Percentiles rank a stretch among this genome's conserved stretches.
Evolutionary conservation across 768 basidiomycete species (phyloP).

Genomic region (Hemileccinum rubropunctum): DNA sequence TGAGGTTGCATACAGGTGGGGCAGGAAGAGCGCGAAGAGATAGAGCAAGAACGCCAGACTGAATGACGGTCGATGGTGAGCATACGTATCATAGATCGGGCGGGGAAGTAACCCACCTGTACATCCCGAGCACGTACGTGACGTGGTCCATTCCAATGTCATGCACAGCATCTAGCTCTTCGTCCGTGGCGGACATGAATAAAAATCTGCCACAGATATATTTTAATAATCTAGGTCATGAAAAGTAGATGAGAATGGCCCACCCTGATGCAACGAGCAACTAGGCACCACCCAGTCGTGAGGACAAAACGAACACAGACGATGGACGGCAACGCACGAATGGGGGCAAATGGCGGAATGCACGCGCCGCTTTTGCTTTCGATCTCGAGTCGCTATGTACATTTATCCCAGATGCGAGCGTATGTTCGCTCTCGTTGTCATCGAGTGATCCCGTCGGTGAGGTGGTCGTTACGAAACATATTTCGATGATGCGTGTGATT

Average conservation of each 20-base stretch:
- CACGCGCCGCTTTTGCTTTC: conserved; percentile 42
- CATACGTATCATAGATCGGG: not conserved
- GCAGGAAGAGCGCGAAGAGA: conserved; percentile 64
- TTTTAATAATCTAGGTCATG: not conserved
- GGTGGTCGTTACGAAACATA: conserved; percentile 66
- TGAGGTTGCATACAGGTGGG: conserved; percentile 64
- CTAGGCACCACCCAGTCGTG: conserved; percentile 33
- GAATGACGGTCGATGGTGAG: conserved; percentile 31
- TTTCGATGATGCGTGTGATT: conserved; percentile 72
- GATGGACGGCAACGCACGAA: conserved; percentile 57
- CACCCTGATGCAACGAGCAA: conserved; percentile 74
- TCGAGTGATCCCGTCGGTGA: conserved; percentile 28
- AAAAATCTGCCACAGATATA: conserved; percentile 48
- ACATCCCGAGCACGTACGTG: conserved; percentile 83
- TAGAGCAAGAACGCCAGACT: conserved; percentile 73
- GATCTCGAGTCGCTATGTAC: conserved; percentile 15
- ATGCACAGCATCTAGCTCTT: conserved; percentile 73
- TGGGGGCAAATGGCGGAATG: conserved; percentile 86
- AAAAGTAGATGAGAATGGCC: conserved; percentile 9
- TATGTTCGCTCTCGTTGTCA: conserved; percentile 69
- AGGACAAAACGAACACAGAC: not conserved
- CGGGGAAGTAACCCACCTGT: conserved; percentile 47
- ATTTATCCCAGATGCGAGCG: conserved; percentile 43
- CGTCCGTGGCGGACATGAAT: conserved; percentile 94
- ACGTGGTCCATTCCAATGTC: conserved; percentile 85